Base-by-base conservation (phyloP, 805 yeast genomes). In the Yamadazyma insecticola region DNA sequence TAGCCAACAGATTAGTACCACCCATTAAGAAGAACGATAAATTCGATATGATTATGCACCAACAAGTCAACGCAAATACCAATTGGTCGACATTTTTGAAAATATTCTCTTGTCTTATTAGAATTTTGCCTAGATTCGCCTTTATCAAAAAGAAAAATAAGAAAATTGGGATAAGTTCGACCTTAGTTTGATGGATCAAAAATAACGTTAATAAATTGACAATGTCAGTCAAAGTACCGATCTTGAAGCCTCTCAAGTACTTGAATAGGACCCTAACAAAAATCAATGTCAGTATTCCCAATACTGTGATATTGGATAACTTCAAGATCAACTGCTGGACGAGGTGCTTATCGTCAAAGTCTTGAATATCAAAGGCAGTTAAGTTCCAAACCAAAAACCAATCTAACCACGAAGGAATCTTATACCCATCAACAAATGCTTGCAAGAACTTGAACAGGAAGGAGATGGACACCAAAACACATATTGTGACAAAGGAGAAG, bases 1-100 rank as follows among this genome's bases (percentile, higher is more conserved):
- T 81, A 0, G 97, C 90, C 44, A 92, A 69, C 23, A 96, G 86
- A 50, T 92, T 92, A 0, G 97, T 88, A 30, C 85, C 86, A 0
- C 97, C 97, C 52, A 82, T 69, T 13, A 85, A 84, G 60, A 85
- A 92, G 51, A 90, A 92, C 0, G 88, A 61, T 24, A 87, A 62
- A 43, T 86, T 79, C 50, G 87, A 94, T 29, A 87, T 42, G 14
- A 81, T 52, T 3, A 87, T 41, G 2, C 60, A 57, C 36, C 70
- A 55, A 3, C 64, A 25, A 0, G 71, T 37, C 1, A 51, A 31
- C 11, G 57, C 22, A 11, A 54, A n/a, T 1, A 56, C 39, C 4
- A 41, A 31, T 12, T 11, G 15, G 15, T 30, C 33, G 7, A 35
- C 13, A 6, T n/a, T 16, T n/a, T 26, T 16, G 14, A 5, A 23